These are phyloP conservation scores for Alopecurus myosuroides DNA, from an alignment of 176 grass and related monocot genomes.

Conservation along the genomic window DNA sequence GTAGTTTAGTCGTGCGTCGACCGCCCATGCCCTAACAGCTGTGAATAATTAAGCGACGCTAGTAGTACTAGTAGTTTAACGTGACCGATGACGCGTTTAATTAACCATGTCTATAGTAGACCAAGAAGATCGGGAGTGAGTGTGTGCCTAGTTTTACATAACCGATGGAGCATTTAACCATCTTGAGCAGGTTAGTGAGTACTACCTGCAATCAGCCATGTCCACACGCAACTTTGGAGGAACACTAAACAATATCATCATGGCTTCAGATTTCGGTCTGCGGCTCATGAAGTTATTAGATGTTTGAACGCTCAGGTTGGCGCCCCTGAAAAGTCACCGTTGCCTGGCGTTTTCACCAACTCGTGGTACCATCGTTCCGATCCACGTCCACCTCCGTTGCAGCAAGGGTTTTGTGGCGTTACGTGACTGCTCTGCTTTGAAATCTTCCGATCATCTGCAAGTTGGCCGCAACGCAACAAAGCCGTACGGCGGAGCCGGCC, in stretches of 20 bases:
- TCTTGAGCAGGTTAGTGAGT: neutral
- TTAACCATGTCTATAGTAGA: neutral
- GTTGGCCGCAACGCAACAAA: neutral
- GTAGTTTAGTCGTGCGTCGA: neutral
- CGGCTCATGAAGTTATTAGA: neutral
- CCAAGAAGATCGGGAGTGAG: neutral
- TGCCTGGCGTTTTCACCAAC: neutral
- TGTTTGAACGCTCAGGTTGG: neutral
- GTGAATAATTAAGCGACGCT: neutral
- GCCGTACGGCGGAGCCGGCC: neutral
- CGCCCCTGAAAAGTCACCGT: neutral
- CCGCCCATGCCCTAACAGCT: neutral
- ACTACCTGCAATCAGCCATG: neutral
- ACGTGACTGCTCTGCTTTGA: constrained; percentile 1
- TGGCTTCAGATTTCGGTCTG: neutral
- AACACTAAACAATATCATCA: neutral
- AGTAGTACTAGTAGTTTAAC: neutral
- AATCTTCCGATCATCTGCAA: neutral
- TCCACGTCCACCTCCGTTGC: too few species aligned
- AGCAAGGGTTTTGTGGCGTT: neutral
- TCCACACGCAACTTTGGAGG: neutral
- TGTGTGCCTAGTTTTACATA: neutral
- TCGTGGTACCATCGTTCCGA: too few species aligned
- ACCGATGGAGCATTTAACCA: neutral
- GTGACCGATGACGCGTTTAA: constrained; percentile 12